Base-by-base conservation (phyloP, 495 filamentous ascomycete genomes). In the Penicillium turbatum region DNA sequence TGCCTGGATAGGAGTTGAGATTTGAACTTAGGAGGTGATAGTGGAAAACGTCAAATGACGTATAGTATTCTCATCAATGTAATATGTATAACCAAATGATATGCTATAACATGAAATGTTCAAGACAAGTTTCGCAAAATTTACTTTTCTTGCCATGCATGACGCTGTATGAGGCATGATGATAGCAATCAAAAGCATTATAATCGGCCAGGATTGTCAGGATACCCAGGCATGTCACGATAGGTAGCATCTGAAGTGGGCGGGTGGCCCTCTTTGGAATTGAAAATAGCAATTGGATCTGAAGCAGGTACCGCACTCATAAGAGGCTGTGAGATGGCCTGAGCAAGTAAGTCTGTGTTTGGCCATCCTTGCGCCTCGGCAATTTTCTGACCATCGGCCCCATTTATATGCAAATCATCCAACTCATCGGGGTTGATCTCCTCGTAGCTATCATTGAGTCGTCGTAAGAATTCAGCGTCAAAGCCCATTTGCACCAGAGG, bases 401-500 rank as follows among this genome's bases (percentile, higher is more conserved):
- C 56, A 34, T 60, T 62, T 31, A 67, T 39, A 32, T 65, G 54
- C 41, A 72, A 16, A 3, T n/a, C 48, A 10, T 63, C 62, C 24
- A 68, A 37, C 30, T 62, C 58, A 46, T 64, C 62, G 7, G 60
- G 55, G 24, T 59, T 59, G 13, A 68, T 55, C 26, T 70, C 63
- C 17, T 64, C 68, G 54, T 73, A 73, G 48, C 61, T 64, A 11
- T 70, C 62, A 38, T 71, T 71, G 32, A 76, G 44, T 43, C 65
- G 66, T 54, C 72, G 68, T 42, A 77, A 49, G 30, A 75, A 72
- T 19, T 66, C 67, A 7, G 71, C 70, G 19, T 77, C 74, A 42
- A 77, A 77, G 7, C 68, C 72, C 66, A 74, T 72, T 55, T 72
- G 72, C 30, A 73, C 62, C 37, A 74, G 63, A 3, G 70, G 67